Base-by-base conservation (phyloP, 805 yeast genomes). In the Kazachstania martiniae region DNA sequence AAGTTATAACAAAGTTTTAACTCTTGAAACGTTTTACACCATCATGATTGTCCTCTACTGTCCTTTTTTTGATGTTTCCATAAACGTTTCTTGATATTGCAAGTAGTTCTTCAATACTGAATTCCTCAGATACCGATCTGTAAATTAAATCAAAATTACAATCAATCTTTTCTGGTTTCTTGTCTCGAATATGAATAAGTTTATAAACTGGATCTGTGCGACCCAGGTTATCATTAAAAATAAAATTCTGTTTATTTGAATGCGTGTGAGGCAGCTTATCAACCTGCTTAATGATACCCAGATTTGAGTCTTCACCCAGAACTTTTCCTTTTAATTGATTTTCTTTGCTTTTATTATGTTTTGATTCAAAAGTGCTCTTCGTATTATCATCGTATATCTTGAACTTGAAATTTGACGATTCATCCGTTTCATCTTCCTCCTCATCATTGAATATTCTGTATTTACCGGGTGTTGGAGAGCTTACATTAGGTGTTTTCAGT, bases 61-160 rank as follows among this genome's bases (percentile, higher is more conserved):
- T 16, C 21, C 30, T 21, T 27, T 32, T 32, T 3, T 12, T 7
- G 3, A 16, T 21, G 12, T 24, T 31, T 5, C 9, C 14, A 32
- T 47, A 42, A 9, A 51, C 29, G 8, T 63, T 62, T 45, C 74
- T 60, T 22, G 68, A 55, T 28, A 60, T 50, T 0, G 81, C 77
- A 28, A 82, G 55, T 3, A 84, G 54, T 47, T 86, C 94, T 29
- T 66, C 70, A 4, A 77, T 48, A 33, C 79, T 72, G 32, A 58
- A 68, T 38, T 79, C 89, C 26, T 68, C 72, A 0, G 49, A 53
- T 14, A 39, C 50, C 2, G 45, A 33, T 0, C 70, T 67, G 38
- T 74, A 68, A 18, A 79, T 46, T 21, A 79, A 56, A 25, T 72
- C 71, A 41, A 78, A 59, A 46, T 81, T 81, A 29, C 74, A 53